Evolutionary conservation across 495 filamentous ascomycete species (phyloP), one percentile per base, ranked within the genome.

Genomic region (Venustampulla echinocandica): DNA sequence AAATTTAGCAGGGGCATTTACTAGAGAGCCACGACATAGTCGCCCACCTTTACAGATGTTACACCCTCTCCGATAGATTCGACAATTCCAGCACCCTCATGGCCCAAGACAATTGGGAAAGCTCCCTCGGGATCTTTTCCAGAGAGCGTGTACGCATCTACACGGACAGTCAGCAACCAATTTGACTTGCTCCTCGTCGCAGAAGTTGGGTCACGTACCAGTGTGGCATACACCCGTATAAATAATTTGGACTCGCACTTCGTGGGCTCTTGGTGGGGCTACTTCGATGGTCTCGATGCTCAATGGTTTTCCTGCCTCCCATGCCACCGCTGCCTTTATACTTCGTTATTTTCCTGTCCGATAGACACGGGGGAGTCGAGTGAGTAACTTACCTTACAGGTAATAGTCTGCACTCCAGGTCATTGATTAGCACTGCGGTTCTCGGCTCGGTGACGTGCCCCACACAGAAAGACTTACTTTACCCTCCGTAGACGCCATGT

Each of bases 211-310:
- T 38, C 34, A 55, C 69, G 56, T 67, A 94, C 88, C 88, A 57
- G 92, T 98, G 69, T 98, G 92, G 71, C 92, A 98, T 60, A 98
- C 90, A 64, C 92, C 92, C 28, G 92, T 98, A 74, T 95, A 94
- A 67, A 85, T 75, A 61, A 98, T 86, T 71, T 97, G 69, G 60
- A 98, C 95, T 49, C 92, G 87, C 51, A 98, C 93, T 69, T 98
- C 92, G 67, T 93, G 80, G 34, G 90, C 90, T 64, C 76, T 81
- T n/a, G 92, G 92, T 30, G 93, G 85, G 28, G 73, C 76, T 42
- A 98, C 92, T 69, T 98, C 88, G 58, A 98, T 77, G 52, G 90
- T 83, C 68, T 98, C 92, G 49, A 95, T 72, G 54, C 74, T 82
- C 44, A 98, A 75, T 59, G 87, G 83, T 68, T 94, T 82, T 54